A percentile compares a stretch with the other conserved stretches of the same genome.
Conservation (phyloP, 2,329 filamentous ascomycete species). For the Penicillium digitatum region DNA sequence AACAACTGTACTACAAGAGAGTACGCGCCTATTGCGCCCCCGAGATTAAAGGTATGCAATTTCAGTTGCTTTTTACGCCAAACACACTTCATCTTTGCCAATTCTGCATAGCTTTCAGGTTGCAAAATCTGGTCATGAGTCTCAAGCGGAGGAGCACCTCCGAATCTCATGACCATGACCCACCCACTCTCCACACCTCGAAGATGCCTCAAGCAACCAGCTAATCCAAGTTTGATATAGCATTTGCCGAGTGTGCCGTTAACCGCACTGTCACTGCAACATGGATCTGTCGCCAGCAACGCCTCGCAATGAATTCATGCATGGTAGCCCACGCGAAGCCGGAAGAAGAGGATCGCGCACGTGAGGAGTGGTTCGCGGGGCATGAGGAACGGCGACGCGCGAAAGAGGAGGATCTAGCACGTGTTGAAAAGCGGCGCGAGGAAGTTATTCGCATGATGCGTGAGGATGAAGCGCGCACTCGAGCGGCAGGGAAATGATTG, state of each 20-base stretch:
- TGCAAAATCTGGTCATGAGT: background rate
- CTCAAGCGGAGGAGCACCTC: background rate
- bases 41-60: constrained; percentile 66
- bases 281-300: constrained; percentile 76
- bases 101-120: background rate
- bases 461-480: constrained; percentile 32
- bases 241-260: constrained; percentile 85
- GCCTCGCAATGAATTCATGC: constrained; percentile 86
- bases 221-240: constrained; percentile 46
- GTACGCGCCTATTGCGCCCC: constrained; percentile 71
- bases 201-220: background rate
- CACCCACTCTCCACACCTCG: background rate
- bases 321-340: constrained; percentile 85
- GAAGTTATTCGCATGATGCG: constrained; percentile 44
- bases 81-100: background rate
- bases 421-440: constrained; percentile 38
- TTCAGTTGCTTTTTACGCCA: background rate
- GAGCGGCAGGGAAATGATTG: constrained; percentile 19
- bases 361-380: constrained; percentile 87
- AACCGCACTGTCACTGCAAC: constrained; percentile 82
- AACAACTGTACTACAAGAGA: constrained; percentile 73
- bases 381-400: constrained; percentile 66
- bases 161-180: background rate
- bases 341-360: constrained; percentile 77
- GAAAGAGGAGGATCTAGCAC: constrained; percentile 57